Base-by-base conservation (phyloP, 139 green algal genomes). In the Chlorella sp. region DNA sequence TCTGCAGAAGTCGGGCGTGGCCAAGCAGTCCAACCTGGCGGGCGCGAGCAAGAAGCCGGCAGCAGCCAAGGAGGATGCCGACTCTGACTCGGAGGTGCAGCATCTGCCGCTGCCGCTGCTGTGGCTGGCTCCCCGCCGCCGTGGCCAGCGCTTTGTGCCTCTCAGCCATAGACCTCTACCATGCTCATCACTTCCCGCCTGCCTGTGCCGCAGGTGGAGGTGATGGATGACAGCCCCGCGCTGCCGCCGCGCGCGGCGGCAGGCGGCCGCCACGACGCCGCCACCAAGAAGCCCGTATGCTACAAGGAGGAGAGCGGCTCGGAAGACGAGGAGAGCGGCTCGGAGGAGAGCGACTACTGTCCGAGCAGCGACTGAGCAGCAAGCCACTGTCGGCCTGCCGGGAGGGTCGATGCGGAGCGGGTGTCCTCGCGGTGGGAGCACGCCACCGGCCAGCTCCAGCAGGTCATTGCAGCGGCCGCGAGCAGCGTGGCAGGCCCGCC, bases 321-420 rank as follows among this genome's bases (percentile, higher is more conserved):
- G 25, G 82, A 87, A 29, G 64, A 66, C 17, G 71, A 59, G 33
- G 70, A 72, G 15, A 68, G 77, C 45, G 51, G 40, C 8, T 53
- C 72, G 36, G 79, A 81, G 61, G 63, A 62, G 27, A 61, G 35
- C 35, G 67, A 73, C 27, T 73, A 56, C 25, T 56, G 67, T 45
- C 67, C 60, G 21, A 67, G 68, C 27, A 59, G 62, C 25, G 56
- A 60, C 33, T 38, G 65, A 67, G 71, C 42, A 33, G 51, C 65
- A 11, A 2, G 35, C 21, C 21, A 35, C 27, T 19, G 8, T n/a
- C 8, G 19, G 11, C 12, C 17, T 43, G 25, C 21, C 29, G 25
- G 27, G 53, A n/a, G 21, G 25, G 29, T 1, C 9, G 41, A 25
- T 21, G 38, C 35, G 11, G 15, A n/a, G 25, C 25, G 29, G 36